Base-by-base conservation (phyloP, 2,329 filamentous ascomycete genomes). In the Curvularia sp. region DNA sequence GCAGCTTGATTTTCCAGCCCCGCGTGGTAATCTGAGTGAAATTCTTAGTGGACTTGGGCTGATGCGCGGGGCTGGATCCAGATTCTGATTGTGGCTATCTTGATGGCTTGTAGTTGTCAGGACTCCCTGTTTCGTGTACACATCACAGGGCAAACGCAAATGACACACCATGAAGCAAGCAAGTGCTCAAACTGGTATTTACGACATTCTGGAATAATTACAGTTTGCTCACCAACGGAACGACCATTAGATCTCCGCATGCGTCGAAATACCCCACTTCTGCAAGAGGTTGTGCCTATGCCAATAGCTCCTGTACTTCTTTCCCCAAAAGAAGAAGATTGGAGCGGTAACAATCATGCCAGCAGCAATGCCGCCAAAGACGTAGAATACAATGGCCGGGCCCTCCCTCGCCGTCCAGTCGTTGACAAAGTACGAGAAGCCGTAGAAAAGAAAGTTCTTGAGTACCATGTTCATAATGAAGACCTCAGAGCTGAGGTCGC, bases 371-470 rank as follows among this genome's bases (percentile, higher is more conserved):
- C 72, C 77, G 3, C 71, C 77, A 57, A 80, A 77, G 1, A 74
- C 67, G 54, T 77, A 78, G 43, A 80, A 79, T 4, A 80, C 77
- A 22, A 60, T 54, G 6, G 71, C 69, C 1, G 77, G 76, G 0
- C 78, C 78, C 12, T 63, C 66, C 5, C 50, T 64, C 9, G 68
- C 70, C 4, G 78, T 72, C 78, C 78, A 81, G 50, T 79, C 71
- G 57, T 80, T 81, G 18, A 79, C 74, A 53, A 80, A 80, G 49
- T 79, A 79, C 9, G 73, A 76, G 54, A 80, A 78, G 1, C 76
- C 77, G 48, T 79, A 81, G 53, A 80, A 77, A n/a, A 80, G 56
- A 33, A 81, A 71, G 60, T 81, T 81, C 71, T 81, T 81, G 61
- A 80, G 70, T 24, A 79, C 66, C 78, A 81, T 81, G 44, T 72